These are phyloP conservation scores for Vaccinium darrowii DNA, from an alignment of 148 eudicot genomes.

Conservation along the genomic window DNA sequence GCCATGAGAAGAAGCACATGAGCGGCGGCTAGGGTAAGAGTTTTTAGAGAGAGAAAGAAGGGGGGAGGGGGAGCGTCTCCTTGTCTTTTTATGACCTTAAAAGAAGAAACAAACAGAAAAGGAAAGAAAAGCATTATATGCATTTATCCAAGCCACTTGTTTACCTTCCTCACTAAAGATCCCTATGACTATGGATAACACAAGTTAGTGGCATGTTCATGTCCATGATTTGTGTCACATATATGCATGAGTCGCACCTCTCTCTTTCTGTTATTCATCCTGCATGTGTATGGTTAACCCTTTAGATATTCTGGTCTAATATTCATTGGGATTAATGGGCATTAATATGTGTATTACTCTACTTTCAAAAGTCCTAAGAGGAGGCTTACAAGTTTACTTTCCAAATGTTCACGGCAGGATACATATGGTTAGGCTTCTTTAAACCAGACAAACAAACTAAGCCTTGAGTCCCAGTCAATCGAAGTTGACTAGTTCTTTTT, in stretches of 20 bases:
- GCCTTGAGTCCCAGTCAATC: no score
- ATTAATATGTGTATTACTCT: background rate
- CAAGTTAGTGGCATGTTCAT: background rate
- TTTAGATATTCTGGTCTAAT: background rate
- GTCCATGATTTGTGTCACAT: conserved; percentile 6
- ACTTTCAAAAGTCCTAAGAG: background rate
- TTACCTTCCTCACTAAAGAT: background rate
- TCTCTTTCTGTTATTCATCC: background rate
- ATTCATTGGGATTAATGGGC: background rate
- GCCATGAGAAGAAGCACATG: no score
- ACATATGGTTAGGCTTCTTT: background rate
- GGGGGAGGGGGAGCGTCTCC: no score
- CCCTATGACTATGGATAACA: conserved; percentile 8
- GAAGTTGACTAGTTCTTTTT: background rate
- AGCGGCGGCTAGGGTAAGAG: no score
- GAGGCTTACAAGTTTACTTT: background rate
- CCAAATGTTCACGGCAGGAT: background rate
- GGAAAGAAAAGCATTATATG: background rate
- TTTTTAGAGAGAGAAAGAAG: no score
- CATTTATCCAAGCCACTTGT: background rate
- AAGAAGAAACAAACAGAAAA: background rate
- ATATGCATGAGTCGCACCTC: background rate
- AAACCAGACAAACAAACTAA: no score
- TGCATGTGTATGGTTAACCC: background rate
- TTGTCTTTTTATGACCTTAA: background rate